Base-by-base conservation (phyloP, 148 eudicot species). In the Agrostemma githago region DNA sequence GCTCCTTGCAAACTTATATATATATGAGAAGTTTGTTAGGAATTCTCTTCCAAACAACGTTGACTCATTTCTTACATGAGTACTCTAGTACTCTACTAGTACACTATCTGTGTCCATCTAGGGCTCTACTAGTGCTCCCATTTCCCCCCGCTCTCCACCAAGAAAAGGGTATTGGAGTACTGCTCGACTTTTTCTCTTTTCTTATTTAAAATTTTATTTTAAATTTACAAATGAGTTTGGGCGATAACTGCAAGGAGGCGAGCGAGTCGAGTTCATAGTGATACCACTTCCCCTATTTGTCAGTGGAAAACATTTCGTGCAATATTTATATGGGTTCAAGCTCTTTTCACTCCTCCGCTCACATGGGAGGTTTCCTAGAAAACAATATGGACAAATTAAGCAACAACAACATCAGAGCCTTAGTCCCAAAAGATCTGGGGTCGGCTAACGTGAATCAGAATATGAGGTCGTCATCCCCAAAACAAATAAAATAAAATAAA, bases 11-110 rank as follows among this genome's bases (percentile, higher is more conserved):
- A 59, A 66, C 72, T 58, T 76, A 74, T 74, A 76, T 80, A 76
- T 80, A 80, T 72, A 77, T 65, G 46, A 72, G 41, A 42, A 42
- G 20, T 68, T 72, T 57, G 67, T 71, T 46, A 44, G 46, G 76
- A 68, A 20, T 46, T 71, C 59, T 67, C 62, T 20, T 26, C 41
- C 72, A 76, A 68, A 76, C 58, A 59, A 76, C 73, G 83, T 80
- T 76, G 83, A 80, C 83, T 62, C 76, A 61, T 72, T 80, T 59
- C 75, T 53, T 71, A 62, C 65, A 59, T 51, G 4, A 51, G 56
- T 51, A 51, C 56, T 51, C 56, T 51, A 51, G 56, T 51, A 51
- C 56, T 51, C 72, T 70, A 44, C 68, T 43, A 44, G 71, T 67
- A 67, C 56, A 10, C 34, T 66, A 64, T 41, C 72, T 56, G 41